Base-by-base conservation (phyloP, 768 basidiomycete species). In the Lactarius vividus region DNA sequence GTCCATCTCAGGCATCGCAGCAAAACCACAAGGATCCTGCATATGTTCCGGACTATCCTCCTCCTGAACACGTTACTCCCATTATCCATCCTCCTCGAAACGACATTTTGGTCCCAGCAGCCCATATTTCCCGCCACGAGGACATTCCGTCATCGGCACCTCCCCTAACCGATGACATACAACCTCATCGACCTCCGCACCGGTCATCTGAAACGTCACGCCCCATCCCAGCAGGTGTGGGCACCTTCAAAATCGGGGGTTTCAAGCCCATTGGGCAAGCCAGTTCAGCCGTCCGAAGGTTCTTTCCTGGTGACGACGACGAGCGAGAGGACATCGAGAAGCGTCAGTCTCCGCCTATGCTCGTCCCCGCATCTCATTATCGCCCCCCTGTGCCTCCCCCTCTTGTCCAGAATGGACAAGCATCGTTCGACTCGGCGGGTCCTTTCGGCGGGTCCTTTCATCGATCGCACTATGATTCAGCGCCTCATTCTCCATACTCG, bases 271-370 rank as follows among this genome's bases (percentile, higher is more conserved):
- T 91, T 29, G 83, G 81, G 77, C 62, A 78, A 71, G 81, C 83
- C 4, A 77, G 70, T 39, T 83, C 87, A 20, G 76, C 83, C 1
- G 79, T 95, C 56, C 89, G 88, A 74, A 83, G 81, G 71, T 94
- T 94, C 77, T 95, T 95, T 73, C 92, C 92, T 26, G 85, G 83
- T 1, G 91, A 93, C 58, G 91, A 93, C 26, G 89, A 91, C 23
- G 81, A 84, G 69, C 80, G 81, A 37, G 71, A 69, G 20, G 66
- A 67, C 62, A 8, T 39, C 59, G 61, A 67, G 35, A 67, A 67
- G n/a, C 61, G 57, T 35, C 66, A 59, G 20, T 37, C 62, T 46
- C 49, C 65, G 26, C 65, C 66, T 37, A 29, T 63, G 26, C 66
- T 67, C 28, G 46, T 67, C 13, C 66, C 66, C 1, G 66, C 52